Evolutionary conservation across 257 asterid genomes (phyloP).

Genomic region (Solanum pinnatisectum): DNA sequence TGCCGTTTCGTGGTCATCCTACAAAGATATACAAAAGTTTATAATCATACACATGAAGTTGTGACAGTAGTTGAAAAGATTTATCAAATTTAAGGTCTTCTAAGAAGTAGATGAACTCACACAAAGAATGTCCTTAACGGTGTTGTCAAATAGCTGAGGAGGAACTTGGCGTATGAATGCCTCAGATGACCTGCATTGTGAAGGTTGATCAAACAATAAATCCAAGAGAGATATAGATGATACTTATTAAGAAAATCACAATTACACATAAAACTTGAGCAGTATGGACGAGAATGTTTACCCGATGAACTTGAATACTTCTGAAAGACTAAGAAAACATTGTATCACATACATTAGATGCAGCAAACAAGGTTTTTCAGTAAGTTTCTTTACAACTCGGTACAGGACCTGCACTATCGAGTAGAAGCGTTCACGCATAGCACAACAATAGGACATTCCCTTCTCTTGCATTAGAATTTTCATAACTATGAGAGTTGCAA

Average conservation of each 20-base stretch:
- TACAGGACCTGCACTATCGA: background rate
- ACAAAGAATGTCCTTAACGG: background rate
- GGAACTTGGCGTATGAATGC: background rate
- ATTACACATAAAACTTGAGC: background rate
- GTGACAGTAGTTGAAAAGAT: background rate
- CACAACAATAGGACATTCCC: background rate
- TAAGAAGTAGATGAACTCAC: background rate
- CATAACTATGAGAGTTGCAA: conserved; percentile 1
- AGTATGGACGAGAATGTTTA: background rate
- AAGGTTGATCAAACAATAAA: background rate
- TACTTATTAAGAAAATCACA: background rate
- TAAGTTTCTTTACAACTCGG: background rate
- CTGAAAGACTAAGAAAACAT: background rate
- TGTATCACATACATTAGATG: background rate
- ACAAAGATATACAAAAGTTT: background rate
- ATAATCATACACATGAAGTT: background rate
- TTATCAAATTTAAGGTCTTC: background rate
- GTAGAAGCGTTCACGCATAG: background rate
- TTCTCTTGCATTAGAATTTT: background rate
- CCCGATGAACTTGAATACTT: background rate
- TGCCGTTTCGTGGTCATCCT: background rate
- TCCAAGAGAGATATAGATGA: background rate
- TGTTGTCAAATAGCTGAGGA: background rate
- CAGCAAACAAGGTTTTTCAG: background rate
- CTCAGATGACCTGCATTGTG: background rate